A percentile compares a stretch with the other conserved stretches of the same genome.
These are phyloP conservation scores for Suhomyces pyralidae DNA, from an alignment of 805 yeast species.

Conservation along the genomic window DNA sequence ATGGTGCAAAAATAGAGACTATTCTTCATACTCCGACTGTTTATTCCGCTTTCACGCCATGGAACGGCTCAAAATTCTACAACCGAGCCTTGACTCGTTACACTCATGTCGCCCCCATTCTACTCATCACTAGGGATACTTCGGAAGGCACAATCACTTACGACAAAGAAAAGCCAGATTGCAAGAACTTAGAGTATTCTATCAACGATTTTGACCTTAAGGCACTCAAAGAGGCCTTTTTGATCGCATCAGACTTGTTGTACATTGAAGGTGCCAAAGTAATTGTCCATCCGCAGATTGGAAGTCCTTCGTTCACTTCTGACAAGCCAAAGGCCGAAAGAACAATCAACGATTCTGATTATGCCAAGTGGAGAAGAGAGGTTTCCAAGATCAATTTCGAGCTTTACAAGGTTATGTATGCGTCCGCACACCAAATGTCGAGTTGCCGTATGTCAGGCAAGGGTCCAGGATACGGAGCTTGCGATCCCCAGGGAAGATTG, in stretches of 20 bases:
- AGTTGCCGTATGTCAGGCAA: conserved; percentile 25
- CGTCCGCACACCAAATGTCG: conserved; percentile 27
- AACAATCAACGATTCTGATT: conserved; percentile 14
- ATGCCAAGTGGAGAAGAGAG: conserved; percentile 13
- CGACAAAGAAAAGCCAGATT: conserved; percentile 12
- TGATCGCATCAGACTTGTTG: conserved; percentile 16
- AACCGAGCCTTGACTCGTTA: conserved; percentile 14
- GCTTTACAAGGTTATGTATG: conserved; percentile 12
- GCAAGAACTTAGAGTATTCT: conserved; percentile 13
- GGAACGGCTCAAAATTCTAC: conserved; percentile 12
- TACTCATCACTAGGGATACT: conserved; percentile 18
- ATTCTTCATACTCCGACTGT: conserved; percentile 16
- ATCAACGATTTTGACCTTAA: conserved; percentile 15
- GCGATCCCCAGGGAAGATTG: conserved; percentile 20
- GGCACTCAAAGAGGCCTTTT: conserved; percentile 11
- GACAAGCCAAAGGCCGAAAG: conserved; percentile 16
- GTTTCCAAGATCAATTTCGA: conserved; percentile 9
- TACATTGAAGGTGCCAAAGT: conserved; percentile 22
- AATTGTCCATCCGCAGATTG: conserved; percentile 14
- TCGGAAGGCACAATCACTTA: conserved; percentile 13
- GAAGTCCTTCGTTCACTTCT: conserved; percentile 11
- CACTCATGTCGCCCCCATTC: conserved; percentile 13
- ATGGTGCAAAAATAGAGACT: conserved; percentile 21
- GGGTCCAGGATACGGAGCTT: conserved; percentile 25
- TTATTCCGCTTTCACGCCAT: conserved; percentile 15